Evolutionary conservation across 257 asterid genomes (phyloP).

Genomic region (Osmanthus fragrans): DNA sequence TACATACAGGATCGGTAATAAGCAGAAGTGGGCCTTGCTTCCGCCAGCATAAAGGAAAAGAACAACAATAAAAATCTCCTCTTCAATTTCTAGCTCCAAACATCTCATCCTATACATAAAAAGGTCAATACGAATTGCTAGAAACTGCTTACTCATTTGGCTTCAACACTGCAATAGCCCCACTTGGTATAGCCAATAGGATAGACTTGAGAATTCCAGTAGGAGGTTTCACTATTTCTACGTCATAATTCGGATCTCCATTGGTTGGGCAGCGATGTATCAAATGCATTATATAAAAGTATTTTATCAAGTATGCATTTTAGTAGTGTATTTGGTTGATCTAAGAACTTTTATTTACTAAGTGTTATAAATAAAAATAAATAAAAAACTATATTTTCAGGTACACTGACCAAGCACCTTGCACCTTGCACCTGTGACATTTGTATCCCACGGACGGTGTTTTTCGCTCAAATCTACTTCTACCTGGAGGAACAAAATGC

Average conservation of each 20-base stretch:
- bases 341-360: too few relatives aligned
- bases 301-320: neutral
- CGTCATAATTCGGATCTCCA: slow-evolving; percentile 94
- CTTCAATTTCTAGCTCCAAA: too few relatives aligned
- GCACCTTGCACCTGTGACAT: too few relatives aligned
- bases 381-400: neutral
- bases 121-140: neutral
- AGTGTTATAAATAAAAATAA: too few relatives aligned
- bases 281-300: slow-evolving; percentile 67
- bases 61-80: neutral
- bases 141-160: slow-evolving; percentile 74
- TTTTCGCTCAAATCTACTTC: too few relatives aligned
- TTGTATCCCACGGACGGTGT: too few relatives aligned
- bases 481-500: too few relatives aligned
- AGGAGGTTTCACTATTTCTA: slow-evolving; percentile 86
- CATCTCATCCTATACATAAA: neutral
- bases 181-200: slow-evolving; percentile 95
- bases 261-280: slow-evolving; percentile 98
- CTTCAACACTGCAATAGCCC: slow-evolving; percentile 78
- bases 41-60: too few relatives aligned
- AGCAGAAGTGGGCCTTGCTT: too few relatives aligned
- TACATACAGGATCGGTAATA: too few relatives aligned
- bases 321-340: too few relatives aligned
- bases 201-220: slow-evolving; percentile 96
- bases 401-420: too few relatives aligned